Evolutionary conservation across 768 basidiomycete species (phyloP).

Genomic region (Steccherinum ochraceum): DNA sequence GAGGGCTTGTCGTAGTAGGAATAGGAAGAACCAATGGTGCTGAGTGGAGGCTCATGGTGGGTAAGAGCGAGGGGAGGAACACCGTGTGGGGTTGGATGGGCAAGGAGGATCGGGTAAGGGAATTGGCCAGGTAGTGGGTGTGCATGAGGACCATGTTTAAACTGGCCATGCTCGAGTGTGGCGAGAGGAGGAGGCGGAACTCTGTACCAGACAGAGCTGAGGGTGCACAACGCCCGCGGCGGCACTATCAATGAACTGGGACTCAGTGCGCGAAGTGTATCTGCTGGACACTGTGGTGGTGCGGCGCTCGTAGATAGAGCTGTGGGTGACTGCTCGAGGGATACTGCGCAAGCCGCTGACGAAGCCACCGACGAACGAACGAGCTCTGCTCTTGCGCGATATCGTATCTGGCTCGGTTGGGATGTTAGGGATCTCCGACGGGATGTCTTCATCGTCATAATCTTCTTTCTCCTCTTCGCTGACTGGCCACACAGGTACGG

Average conservation of each 20-base stretch:
- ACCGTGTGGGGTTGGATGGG: too few relatives aligned
- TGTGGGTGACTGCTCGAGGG: constrained; percentile 12
- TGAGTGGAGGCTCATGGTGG: background rate
- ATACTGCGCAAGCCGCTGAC: constrained; percentile 11
- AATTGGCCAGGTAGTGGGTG: background rate
- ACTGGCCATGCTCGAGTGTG: background rate
- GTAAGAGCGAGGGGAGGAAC: background rate
- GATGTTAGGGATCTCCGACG: constrained; percentile 7
- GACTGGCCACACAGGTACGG: background rate
- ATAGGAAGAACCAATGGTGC: background rate
- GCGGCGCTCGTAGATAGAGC: constrained; percentile 10
- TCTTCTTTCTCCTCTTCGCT: background rate
- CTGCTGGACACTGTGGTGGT: background rate
- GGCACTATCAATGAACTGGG: background rate
- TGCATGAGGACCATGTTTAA: background rate
- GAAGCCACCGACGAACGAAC: constrained; percentile 9
- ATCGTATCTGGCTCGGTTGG: constrained; percentile 1
- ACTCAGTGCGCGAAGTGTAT: background rate
- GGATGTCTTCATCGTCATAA: background rate
- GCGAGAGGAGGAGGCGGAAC: background rate
- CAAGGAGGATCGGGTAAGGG: background rate
- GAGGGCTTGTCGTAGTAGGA: background rate
- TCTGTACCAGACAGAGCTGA: background rate
- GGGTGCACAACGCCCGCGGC: background rate
- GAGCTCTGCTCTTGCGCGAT: constrained; percentile 6